Evolutionary conservation across 129 eudicot species (phyloP), one percentile per base, ranked within the genome.

Genomic region (Chrysanthemum lavandulifolium): DNA sequence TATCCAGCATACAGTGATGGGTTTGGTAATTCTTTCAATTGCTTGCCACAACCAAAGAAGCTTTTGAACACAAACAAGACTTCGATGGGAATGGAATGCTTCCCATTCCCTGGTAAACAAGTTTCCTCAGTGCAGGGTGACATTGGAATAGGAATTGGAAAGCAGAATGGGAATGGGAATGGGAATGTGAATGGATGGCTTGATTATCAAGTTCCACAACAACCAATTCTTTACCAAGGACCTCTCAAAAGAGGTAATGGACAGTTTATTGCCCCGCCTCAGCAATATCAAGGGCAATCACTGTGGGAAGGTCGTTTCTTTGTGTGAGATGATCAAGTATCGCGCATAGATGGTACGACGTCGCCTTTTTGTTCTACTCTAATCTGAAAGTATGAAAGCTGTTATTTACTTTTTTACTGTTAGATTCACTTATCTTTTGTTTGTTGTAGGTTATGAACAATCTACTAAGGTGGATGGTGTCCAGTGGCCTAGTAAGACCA

Each of bases 91-190:
- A 74, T 81, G 73, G 78, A 79, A 23, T 81, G 79, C 82, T 95
- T 95, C 80, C 99, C 99, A 18, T 95, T 90, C 65, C 99, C 99
- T 63, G 99, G 99, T 75, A 94, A 94, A 86, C 99, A 90, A 52
- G 85, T 82, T 47, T 59, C 89, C 5, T 10, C 87, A 2, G 53
- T 79, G 60, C 84, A 76, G 50, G 73, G 57, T 67, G 84, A 75
- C 54, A 25, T 43, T 29, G 92, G 76, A 62, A 31, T 40, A 40
- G 47, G 18, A 87, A 76, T 56, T 86, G 75, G 68, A 43, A 65
- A 65, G 6, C 54, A 36, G 53, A 16, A 15, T 19, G 75, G 66
- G 14, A 58, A 61, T 10, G 58, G 18, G 33, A 29, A 64, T n/a
- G 51, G 50, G 19, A 61, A 23, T 15, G 47, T 2, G 48, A 82